These are phyloP conservation scores for Linum usitatissimum DNA, from an alignment of 345 rosid species.

Conservation along the genomic window DNA sequence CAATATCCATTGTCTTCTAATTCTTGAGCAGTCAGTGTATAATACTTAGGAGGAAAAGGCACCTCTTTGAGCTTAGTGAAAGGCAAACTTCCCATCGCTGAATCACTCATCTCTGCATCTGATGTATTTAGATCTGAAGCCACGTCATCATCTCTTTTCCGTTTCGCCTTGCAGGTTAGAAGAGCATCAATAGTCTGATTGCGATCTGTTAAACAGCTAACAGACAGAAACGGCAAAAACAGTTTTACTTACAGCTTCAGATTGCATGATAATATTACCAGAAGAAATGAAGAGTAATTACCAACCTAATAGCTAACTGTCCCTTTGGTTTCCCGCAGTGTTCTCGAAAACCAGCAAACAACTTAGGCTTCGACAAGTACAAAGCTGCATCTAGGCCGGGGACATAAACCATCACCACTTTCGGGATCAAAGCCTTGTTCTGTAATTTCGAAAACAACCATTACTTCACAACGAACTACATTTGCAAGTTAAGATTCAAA, in stretches of 20 bases:
- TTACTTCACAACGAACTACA: constrained; percentile 1
- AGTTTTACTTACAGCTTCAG: constrained; percentile 15
- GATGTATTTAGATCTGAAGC: constrained; percentile 20
- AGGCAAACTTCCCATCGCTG: constrained; percentile 20
- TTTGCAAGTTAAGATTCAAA: not conserved
- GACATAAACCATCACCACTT: constrained; percentile 79
- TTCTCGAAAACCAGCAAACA: constrained; percentile 51
- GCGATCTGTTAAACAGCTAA: constrained; percentile 79
- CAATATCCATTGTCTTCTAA: constrained; percentile 72
- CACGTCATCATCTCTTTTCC: constrained; percentile 37
- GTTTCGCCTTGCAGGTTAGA: constrained; percentile 66
- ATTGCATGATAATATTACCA: not conserved
- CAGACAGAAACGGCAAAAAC: constrained; percentile 16
- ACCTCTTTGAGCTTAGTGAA: constrained; percentile 35
- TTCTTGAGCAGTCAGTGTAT: constrained; percentile 62
- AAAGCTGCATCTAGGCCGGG: constrained; percentile 92
- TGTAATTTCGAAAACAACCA: constrained; percentile 28
- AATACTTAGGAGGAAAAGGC: constrained; percentile 72
- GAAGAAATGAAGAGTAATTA: constrained; percentile 14
- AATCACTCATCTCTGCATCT: constrained; percentile 27
- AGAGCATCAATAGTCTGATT: constrained; percentile 71
- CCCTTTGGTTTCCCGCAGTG: constrained; percentile 65
- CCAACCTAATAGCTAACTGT: constrained; percentile 77
- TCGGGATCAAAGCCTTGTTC: constrained; percentile 87
- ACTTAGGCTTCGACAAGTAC: constrained; percentile 61